phyloP scores from a whole-genome alignment of 495 filamentous ascomycete genomes.

The Aspergillus homomorphus region DNA sequence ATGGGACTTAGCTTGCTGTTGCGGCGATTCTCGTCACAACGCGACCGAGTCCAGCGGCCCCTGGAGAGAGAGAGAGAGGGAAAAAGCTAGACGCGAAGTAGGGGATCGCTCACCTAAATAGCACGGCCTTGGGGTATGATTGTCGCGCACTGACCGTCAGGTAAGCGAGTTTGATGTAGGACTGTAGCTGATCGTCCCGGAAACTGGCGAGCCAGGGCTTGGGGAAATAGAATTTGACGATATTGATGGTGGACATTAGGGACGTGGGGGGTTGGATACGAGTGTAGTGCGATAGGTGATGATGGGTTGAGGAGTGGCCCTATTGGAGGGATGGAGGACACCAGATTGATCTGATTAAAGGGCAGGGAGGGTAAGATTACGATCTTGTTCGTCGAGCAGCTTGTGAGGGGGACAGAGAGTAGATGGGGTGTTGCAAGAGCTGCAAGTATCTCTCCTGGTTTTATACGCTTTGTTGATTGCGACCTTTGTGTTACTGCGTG shows the following conservation, averaged over 20 bases:
- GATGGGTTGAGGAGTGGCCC: background rate
- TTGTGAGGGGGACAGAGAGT: background rate
- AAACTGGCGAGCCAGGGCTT: background rate
- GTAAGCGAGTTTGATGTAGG: background rate
- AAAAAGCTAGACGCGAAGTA: too few relatives aligned
- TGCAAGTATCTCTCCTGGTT: background rate
- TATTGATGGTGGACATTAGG: background rate
- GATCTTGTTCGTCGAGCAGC: too few relatives aligned
- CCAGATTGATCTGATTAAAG: too few relatives aligned
- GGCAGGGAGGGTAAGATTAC: too few relatives aligned
- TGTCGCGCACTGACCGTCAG: background rate
- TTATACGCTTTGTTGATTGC: background rate
- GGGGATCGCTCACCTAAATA: background rate
- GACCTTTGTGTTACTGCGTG: background rate
- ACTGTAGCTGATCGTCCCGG: background rate
- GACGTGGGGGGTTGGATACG: too few relatives aligned
- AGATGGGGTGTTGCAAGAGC: too few relatives aligned
- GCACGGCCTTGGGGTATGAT: background rate
- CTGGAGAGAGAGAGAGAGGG: too few relatives aligned
- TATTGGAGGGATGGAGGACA: too few relatives aligned
- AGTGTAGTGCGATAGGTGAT: too few relatives aligned
- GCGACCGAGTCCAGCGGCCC: too few relatives aligned
- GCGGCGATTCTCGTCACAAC: too few relatives aligned
- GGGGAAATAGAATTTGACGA: background rate
- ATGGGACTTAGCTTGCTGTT: too few relatives aligned